These are phyloP conservation scores for Pythium scleroteichum DNA, from an alignment of 352 stramenopile species.

Conservation along the genomic window DNA sequence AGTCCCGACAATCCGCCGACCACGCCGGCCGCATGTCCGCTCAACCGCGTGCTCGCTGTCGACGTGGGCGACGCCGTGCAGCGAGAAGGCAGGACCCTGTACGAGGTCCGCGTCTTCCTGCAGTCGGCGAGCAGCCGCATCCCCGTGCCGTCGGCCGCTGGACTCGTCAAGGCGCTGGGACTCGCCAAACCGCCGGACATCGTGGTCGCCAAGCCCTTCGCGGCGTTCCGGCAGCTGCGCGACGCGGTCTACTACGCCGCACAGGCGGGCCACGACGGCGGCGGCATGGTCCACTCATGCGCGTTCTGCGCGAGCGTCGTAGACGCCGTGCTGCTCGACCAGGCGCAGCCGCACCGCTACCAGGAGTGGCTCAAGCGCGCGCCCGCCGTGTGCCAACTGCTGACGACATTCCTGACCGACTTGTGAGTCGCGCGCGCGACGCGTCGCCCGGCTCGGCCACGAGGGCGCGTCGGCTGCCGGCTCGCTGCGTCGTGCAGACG, in stretches of 20 bases:
- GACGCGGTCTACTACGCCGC: constrained; percentile 15
- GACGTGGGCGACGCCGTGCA: constrained; percentile 1
- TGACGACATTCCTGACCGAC: constrained; percentile 6
- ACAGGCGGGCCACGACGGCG: background rate
- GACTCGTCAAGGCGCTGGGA: background rate
- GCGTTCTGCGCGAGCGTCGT: constrained; percentile 16
- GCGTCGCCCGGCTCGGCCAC: background rate
- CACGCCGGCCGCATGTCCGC: background rate
- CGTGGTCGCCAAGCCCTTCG: background rate
- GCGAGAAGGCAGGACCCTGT: background rate
- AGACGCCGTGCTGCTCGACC: constrained; percentile 11
- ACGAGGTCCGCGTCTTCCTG: constrained; percentile 11
- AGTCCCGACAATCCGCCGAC: background rate
- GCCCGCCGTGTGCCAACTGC: background rate
- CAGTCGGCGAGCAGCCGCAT: constrained; percentile 6
- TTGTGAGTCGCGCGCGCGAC: background rate
- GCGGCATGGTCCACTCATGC: constrained; percentile 2
- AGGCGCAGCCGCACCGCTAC: constrained; percentile 18
- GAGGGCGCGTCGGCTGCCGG: too few species aligned
- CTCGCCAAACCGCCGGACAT: background rate
- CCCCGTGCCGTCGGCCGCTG: background rate
- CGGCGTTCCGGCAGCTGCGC: constrained; percentile 14
- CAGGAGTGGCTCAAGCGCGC: constrained; percentile 11
- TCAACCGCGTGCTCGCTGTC: background rate
- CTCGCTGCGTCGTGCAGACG: constrained; percentile 12